Evolutionary conservation across 2,329 filamentous ascomycete genomes (phyloP).

Genomic region (Colletotrichum sp.): DNA sequence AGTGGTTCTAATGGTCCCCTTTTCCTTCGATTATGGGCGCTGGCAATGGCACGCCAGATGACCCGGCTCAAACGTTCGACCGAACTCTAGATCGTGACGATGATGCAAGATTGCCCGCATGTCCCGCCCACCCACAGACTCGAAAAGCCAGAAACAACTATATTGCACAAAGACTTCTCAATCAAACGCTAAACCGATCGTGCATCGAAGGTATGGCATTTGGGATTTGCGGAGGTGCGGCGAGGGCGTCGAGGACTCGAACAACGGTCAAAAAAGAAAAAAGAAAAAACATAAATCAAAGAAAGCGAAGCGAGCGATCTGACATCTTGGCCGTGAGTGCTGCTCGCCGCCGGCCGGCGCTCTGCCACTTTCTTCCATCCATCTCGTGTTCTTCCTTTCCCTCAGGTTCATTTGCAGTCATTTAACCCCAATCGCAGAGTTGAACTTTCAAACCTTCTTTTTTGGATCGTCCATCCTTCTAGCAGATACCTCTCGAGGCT

Average conservation of each 20-base stretch:
- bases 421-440: background rate
- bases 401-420: background rate
- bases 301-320: background rate
- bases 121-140: conserved; percentile 1
- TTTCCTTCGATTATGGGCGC: background rate
- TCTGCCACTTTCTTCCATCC: background rate
- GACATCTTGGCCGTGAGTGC: background rate
- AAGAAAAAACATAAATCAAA: background rate
- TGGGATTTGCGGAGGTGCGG: background rate
- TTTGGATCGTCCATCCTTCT: background rate
- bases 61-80: conserved; percentile 4
- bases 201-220: background rate
- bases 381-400: background rate
- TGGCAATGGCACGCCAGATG: background rate
- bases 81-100: conserved; percentile 4
- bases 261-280: background rate
- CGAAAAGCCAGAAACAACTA: background rate
- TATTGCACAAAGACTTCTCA: background rate
- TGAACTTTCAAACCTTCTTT: background rate
- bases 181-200: background rate
- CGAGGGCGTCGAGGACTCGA: background rate
- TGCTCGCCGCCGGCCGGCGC: background rate
- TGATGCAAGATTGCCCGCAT: background rate
- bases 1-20: background rate
- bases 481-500: background rate